Evolutionary conservation across 768 basidiomycete species (phyloP), one percentile per base, ranked within the genome.

Genomic region (Leccinum incarnatum): DNA sequence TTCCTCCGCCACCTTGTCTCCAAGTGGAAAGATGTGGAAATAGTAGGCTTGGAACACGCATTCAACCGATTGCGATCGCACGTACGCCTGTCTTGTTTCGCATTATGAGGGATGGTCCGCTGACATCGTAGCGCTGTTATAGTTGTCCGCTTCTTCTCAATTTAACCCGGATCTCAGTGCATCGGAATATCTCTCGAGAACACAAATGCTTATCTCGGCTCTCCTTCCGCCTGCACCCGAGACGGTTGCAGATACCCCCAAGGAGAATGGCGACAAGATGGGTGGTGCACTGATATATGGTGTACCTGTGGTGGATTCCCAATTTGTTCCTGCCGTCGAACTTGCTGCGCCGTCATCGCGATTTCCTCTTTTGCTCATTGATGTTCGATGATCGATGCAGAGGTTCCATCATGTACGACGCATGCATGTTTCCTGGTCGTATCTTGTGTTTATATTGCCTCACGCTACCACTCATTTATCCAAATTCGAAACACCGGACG

Each of bases 351-450:
- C 89, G 17, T 84, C 85, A 42, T 79, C 88, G 46, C 79, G 91
- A 57, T 91, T 93, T 73, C 89, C 89, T 15, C 75, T 92, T 67
- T 74, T 93, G 49, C 78, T 91, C 57, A 78, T 89, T 57, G 86
- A 83, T 55, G 51, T 53, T 55, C 65, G 68, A 59, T 72, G 62
- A 68, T 63, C 42, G 47, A 58, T 62, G 56, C 36, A 57, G 47
- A 54, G 55, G 57, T 60, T 65, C 59, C 51, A 62, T 60, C 62
- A 21, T 59, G 65, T 61, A 57, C 30, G 60, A 50, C 59, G 57
- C 61, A 58, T 62, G 67, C 19, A 19, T 23, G 23, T 61, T 45
- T 52, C 42, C 36, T 58, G 32, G 54, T 54, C 49, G 36, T 53
- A 56, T 32, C 42, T 57, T 60, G 50, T 54, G 55, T 63, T 55